Percentiles rank a stretch among this genome's conserved stretches.
Conservation (phyloP, 208 protist species). For the Blechomonas ayalai region DNA sequence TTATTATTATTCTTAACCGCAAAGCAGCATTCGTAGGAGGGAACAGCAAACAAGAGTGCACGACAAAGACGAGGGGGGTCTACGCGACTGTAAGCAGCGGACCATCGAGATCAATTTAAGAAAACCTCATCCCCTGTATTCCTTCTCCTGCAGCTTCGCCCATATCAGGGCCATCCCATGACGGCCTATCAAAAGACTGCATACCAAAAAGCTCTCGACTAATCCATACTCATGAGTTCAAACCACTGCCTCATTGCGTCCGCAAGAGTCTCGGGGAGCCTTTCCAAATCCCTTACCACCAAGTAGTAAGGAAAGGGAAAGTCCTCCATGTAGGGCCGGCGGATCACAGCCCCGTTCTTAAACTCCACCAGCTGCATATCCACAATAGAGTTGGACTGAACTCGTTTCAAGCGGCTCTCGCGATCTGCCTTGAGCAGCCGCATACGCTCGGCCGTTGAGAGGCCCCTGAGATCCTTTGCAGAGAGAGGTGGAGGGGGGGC, state of each 20-base stretch:
- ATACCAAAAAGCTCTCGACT: too few species aligned
- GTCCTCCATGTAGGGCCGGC: constrained; percentile 95
- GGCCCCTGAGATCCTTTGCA: constrained; percentile 39
- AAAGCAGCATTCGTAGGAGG: too few species aligned
- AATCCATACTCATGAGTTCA: constrained; percentile 72
- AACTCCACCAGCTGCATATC: constrained; percentile 92
- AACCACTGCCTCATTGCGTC: constrained; percentile 99
- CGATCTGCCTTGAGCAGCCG: constrained; percentile 82
- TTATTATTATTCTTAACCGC: too few species aligned
- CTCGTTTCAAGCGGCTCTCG: constrained; percentile 67
- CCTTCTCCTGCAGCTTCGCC: neutral
- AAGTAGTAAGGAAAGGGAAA: constrained; percentile 99
- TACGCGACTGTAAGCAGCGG: too few species aligned
- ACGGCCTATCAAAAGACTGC: too few species aligned
- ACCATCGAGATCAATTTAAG: too few species aligned
- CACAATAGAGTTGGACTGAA: constrained; percentile 81
- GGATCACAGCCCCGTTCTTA: constrained; percentile 68
- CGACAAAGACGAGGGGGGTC: too few species aligned
- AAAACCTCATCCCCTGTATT: neutral
- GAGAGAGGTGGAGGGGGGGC: constrained; percentile 15
- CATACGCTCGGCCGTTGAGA: constrained; percentile 73
- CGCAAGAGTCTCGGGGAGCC: constrained; percentile 94
- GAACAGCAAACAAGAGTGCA: too few species aligned
- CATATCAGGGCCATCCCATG: neutral
- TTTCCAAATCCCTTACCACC: constrained; percentile 94